A percentile compares a stretch with the other conserved stretches of the same genome.
These are phyloP conservation scores for Plasmodium coatneyi DNA, from an alignment of 169 alveolate species.

Conservation along the genomic window DNA sequence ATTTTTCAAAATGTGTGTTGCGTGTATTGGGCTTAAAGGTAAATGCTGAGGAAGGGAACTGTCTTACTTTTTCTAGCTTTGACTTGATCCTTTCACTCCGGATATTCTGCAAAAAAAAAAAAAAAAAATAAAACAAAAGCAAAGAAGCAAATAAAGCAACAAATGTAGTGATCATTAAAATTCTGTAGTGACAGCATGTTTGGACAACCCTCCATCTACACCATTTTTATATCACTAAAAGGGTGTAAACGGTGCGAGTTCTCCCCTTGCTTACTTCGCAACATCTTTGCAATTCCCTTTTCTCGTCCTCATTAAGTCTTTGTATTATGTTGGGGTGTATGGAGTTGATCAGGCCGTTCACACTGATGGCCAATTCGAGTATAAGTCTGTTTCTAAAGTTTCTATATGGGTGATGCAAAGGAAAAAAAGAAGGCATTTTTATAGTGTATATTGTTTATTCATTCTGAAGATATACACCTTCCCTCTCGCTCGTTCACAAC, in stretches of 20 bases:
- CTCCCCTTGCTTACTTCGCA: slow-evolving; percentile 41
- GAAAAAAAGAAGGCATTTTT: background rate
- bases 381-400: slow-evolving; percentile 68
- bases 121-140: background rate
- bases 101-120: slow-evolving; percentile 40
- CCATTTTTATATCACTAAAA: background rate
- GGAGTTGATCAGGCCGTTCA: slow-evolving; percentile 60
- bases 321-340: slow-evolving; percentile 68
- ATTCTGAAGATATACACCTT: background rate
- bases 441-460: background rate
- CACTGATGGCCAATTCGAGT: slow-evolving; percentile 74
- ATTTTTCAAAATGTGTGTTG: background rate
- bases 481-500: background rate
- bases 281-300: slow-evolving; percentile 58
- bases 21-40: background rate
- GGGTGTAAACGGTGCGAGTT: background rate
- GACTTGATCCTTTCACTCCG: slow-evolving; percentile 62
- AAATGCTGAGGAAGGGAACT: background rate
- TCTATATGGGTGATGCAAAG: background rate
- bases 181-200: background rate
- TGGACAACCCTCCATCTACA: background rate
- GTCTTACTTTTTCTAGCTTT: slow-evolving; percentile 44
- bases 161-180: background rate
- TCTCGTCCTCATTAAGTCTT: slow-evolving; percentile 69
- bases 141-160: background rate